Conservation (phyloP, 495 filamentous ascomycete genomes). For the Copromyces sp. region DNA sequence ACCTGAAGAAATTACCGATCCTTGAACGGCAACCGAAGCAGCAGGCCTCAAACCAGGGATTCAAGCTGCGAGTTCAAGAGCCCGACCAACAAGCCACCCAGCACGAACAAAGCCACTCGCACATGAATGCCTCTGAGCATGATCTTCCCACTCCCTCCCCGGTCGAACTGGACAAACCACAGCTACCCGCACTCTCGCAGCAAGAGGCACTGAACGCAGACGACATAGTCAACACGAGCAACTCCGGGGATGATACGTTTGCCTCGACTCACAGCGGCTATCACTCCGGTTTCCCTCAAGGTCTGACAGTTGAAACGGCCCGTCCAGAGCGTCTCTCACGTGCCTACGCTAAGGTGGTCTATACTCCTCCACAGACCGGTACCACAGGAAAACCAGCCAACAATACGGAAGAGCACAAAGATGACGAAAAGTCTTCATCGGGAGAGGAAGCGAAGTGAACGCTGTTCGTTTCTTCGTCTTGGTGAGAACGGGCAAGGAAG, state of each 20-base stretch:
- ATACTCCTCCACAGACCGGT: not conserved
- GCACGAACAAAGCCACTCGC: not conserved
- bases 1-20: not conserved
- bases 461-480: not conserved
- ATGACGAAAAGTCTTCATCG: not conserved
- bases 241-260: not conserved
- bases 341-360: slow-evolving; percentile 6
- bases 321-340: slow-evolving; percentile 10
- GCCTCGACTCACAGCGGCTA: not conserved
- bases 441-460: not conserved
- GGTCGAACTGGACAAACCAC: not conserved
- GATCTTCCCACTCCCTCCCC: not conserved
- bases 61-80: not conserved
- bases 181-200: not conserved
- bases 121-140: not conserved
- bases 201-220: not conserved
- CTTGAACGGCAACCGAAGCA: not conserved
- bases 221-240: not conserved
- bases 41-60: not conserved
- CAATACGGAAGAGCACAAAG: not conserved
- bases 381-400: not conserved
- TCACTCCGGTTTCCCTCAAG: not conserved
- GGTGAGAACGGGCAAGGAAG: not conserved
- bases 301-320: not conserved
- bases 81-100: not conserved